Evolutionary conservation across 495 filamentous ascomycete genomes (phyloP).

Genomic region (Penicillium parvum): DNA sequence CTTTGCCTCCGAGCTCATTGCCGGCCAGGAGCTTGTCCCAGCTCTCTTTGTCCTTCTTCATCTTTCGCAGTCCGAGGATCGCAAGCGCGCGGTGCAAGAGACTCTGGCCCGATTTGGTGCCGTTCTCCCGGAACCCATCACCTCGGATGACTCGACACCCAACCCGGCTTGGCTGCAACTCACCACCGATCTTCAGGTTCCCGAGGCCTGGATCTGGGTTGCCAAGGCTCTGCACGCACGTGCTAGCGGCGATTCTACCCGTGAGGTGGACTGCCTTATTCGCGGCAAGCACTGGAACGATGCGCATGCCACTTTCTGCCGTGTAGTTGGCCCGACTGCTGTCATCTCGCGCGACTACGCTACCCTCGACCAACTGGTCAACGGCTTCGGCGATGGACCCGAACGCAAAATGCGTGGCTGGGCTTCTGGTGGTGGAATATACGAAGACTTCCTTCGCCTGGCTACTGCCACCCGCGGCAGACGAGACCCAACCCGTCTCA

Average conservation of each 20-base stretch:
- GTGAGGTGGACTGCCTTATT: constrained; percentile 72
- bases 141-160: constrained; percentile 43
- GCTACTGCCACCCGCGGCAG: constrained; percentile 33
- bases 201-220: constrained; percentile 74
- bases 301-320: constrained; percentile 76
- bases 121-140: constrained; percentile 50
- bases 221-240: constrained; percentile 82
- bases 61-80: constrained; percentile 57
- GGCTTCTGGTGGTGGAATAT: constrained; percentile 75
- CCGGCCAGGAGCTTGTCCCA: constrained; percentile 60
- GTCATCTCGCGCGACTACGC: constrained; percentile 75
- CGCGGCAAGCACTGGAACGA: constrained; percentile 69
- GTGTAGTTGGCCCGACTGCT: constrained; percentile 69
- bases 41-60: constrained; percentile 75
- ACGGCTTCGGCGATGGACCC: constrained; percentile 57
- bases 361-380: constrained; percentile 56
- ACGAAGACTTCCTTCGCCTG: constrained; percentile 73
- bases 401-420: constrained; percentile 53
- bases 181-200: constrained; percentile 58
- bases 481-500: constrained; percentile 43
- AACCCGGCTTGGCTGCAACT: constrained; percentile 52
- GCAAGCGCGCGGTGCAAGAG: constrained; percentile 62
- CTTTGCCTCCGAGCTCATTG: constrained; percentile 69
- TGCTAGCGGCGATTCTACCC: constrained; percentile 55
- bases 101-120: constrained; percentile 57